These are phyloP conservation scores for Scorias spongiosa DNA, from an alignment of 2,329 filamentous ascomycete species.

Conservation along the genomic window DNA sequence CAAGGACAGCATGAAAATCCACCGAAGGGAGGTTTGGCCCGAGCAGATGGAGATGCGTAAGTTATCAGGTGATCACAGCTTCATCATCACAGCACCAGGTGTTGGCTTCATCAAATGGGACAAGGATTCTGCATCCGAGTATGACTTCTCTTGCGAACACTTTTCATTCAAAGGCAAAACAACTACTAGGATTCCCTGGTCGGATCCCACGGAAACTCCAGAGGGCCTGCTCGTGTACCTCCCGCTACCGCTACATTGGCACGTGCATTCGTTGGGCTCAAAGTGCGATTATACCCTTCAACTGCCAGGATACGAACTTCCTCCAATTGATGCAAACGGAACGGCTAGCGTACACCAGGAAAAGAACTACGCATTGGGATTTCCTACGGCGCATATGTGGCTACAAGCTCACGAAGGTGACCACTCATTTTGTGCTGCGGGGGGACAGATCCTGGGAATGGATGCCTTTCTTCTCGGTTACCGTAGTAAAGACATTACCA, in stretches of 20 bases:
- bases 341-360: constrained; percentile 31
- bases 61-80: constrained; percentile 18
- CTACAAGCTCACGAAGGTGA: constrained; percentile 21
- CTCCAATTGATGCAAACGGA: constrained; percentile 15
- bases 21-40: constrained; percentile 30
- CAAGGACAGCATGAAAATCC: constrained; percentile 17
- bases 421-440: constrained; percentile 20
- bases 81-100: constrained; percentile 25
- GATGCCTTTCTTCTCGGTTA: constrained; percentile 34
- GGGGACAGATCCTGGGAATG: constrained; percentile 25
- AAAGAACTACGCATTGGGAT: constrained; percentile 36
- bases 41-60: constrained; percentile 22
- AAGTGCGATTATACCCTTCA: constrained; percentile 24
- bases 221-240: constrained; percentile 31
- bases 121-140: constrained; percentile 23
- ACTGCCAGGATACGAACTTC: constrained; percentile 19
- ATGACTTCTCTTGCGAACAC: constrained; percentile 18
- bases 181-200: constrained; percentile 25
- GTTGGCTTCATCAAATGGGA: constrained; percentile 25
- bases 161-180: constrained; percentile 28
- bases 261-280: constrained; percentile 33
- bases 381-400: constrained; percentile 30
- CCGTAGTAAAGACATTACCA: constrained; percentile 20
- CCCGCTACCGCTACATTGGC: constrained; percentile 36
- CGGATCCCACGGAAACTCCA: constrained; percentile 22